A percentile compares a stretch with the other conserved stretches of the same genome.
These are phyloP conservation scores for Trichoderma sp. DNA, from an alignment of 2,329 filamentous ascomycete genomes.

Conservation along the genomic window DNA sequence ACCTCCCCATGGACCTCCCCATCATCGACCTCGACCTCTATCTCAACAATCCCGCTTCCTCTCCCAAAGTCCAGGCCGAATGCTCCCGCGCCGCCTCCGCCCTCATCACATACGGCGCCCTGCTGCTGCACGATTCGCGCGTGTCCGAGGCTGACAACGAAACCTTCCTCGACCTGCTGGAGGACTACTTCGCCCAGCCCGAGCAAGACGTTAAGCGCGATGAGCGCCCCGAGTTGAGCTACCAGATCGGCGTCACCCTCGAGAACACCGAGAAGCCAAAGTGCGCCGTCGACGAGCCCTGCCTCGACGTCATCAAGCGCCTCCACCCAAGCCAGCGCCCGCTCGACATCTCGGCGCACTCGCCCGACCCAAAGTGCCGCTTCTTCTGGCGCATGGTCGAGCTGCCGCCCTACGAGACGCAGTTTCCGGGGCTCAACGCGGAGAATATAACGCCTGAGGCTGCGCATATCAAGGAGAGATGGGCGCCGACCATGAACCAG, in stretches of 20 bases:
- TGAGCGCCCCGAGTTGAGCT: conserved; percentile 56
- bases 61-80: conserved; percentile 46
- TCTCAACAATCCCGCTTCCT: conserved; percentile 42
- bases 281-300: conserved; percentile 60
- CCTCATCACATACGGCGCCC: conserved; percentile 57
- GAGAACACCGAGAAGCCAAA: conserved; percentile 63
- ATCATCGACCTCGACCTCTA: conserved; percentile 59
- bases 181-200: conserved; percentile 62
- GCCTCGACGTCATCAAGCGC: conserved; percentile 53
- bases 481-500: conserved; percentile 53
- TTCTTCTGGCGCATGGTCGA: conserved; percentile 63
- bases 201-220: conserved; percentile 44
- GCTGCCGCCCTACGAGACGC: conserved; percentile 50
- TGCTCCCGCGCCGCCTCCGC: conserved; percentile 53
- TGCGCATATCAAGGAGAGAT: conserved; percentile 46
- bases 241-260: conserved; percentile 60
- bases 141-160: conserved; percentile 54
- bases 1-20: conserved; percentile 52
- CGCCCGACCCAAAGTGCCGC: conserved; percentile 59
- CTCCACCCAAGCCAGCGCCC: conserved; percentile 54
- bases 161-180: conserved; percentile 58
- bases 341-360: conserved; percentile 54
- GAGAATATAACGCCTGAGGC: conserved; percentile 53
- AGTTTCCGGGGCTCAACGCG: conserved; percentile 55
- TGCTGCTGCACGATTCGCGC: conserved; percentile 58